Conservation (phyloP, 2,329 filamentous ascomycete species). For the Epichloe glyceriae region DNA sequence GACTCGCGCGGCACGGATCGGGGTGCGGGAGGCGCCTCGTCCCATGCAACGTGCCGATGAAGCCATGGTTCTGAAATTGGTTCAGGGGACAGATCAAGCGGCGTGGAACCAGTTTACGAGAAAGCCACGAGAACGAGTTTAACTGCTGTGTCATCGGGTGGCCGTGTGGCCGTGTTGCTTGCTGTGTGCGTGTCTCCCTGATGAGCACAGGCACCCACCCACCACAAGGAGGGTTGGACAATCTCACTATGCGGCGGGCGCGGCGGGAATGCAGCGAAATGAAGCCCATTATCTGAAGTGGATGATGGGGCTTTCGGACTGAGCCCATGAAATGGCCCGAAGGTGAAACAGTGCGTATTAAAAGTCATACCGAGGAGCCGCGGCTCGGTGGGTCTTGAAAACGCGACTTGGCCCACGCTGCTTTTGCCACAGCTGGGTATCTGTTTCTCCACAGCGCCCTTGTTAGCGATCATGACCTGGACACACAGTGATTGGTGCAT, state of each 20-base stretch:
- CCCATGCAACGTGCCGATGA: conserved; percentile 1
- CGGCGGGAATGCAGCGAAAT: conserved; percentile 15
- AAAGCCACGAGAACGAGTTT: neutral
- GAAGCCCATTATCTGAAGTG: conserved; percentile 7
- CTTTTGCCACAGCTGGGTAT: too few species aligned
- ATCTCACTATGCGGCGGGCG: conserved; percentile 5
- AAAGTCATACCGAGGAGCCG: neutral
- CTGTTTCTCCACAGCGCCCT: too few species aligned
- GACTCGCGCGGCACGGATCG: conserved; percentile 8
- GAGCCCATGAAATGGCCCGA: too few species aligned
- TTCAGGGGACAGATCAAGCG: conserved; percentile 1
- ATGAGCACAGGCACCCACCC: neutral
- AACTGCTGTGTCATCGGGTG: too few species aligned
- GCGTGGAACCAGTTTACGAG: neutral
- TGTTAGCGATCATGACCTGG: too few species aligned
- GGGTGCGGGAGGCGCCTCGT: conserved; percentile 5
- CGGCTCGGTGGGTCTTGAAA: neutral
- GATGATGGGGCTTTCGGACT: neutral
- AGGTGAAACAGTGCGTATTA: too few species aligned
- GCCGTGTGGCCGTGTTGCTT: neutral
- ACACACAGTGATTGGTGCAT: too few species aligned
- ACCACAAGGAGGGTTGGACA: neutral
- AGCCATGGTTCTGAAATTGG: conserved; percentile 3
- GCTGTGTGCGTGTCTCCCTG: neutral
- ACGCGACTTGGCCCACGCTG: neutral